Conservation (phyloP, 495 filamentous ascomycete species). For the Aspergillus ellipticus region DNA sequence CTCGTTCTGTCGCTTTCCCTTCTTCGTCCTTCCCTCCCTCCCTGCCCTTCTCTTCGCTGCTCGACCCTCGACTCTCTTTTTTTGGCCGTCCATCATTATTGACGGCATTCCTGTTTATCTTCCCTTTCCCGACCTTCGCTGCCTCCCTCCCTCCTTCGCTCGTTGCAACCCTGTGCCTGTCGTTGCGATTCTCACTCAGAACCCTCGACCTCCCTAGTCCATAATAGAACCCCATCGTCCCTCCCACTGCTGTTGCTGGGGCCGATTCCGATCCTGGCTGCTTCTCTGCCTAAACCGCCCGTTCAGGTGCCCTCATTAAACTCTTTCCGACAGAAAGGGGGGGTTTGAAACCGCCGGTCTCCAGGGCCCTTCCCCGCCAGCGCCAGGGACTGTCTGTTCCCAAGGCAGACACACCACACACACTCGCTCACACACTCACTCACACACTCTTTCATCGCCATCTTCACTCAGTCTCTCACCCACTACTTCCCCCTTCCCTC, state of each 20-base stretch:
- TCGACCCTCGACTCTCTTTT: conserved; percentile 7
- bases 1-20: conserved; percentile 5
- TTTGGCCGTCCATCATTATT: background rate
- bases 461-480: conserved; percentile 9
- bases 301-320: conserved; percentile 14
- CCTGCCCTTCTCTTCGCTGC: conserved; percentile 9
- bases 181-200: conserved; percentile 2
- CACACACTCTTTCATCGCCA: conserved; percentile 8
- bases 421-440: conserved; percentile 5
- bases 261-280: conserved; percentile 2
- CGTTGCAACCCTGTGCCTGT: background rate
- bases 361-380: conserved; percentile 16
- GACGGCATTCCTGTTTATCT: background rate
- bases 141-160: conserved; percentile 1
- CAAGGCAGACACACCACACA: conserved; percentile 9
- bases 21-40: conserved; percentile 1
- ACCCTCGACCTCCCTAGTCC: background rate
- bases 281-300: conserved; percentile 2
- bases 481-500: background rate
- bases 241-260: conserved; percentile 1
- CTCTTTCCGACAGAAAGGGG: conserved; percentile 16
- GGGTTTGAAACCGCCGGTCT: conserved; percentile 20
- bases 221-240: background rate
- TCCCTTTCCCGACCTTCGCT: background rate
- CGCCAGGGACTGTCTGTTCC: conserved; percentile 8